Conservation (phyloP, 2,329 filamentous ascomycete genomes). For the Cordyceps javanica region DNA sequence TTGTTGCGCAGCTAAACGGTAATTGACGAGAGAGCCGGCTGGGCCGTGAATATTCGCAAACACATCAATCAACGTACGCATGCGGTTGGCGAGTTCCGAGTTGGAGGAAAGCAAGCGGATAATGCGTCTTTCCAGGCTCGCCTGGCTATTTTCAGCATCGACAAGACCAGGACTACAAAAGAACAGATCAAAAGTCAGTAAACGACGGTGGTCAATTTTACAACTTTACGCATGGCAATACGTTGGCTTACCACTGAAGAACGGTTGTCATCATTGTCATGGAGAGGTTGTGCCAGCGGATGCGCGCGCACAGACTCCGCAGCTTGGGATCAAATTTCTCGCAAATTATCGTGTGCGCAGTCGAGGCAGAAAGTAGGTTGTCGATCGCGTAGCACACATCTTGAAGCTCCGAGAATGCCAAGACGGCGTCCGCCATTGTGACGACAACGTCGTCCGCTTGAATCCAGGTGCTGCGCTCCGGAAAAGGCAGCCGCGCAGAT, state of each 20-base stretch:
- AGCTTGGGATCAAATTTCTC: constrained; percentile 16
- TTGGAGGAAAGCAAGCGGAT: constrained; percentile 30
- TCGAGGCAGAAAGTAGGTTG: constrained; percentile 17
- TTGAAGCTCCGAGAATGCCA: constrained; percentile 29
- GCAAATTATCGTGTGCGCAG: constrained; percentile 16
- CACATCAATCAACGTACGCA: constrained; percentile 23
- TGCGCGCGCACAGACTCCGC: constrained; percentile 26
- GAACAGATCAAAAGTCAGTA: neutral
- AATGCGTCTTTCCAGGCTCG: constrained; percentile 29
- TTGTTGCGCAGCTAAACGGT: constrained; percentile 14
- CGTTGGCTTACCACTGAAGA: constrained; percentile 28
- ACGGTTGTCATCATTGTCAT: constrained; percentile 35
- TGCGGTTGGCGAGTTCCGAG: constrained; percentile 24
- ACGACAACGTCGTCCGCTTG: constrained; percentile 28
- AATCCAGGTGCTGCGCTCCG: constrained; percentile 31
- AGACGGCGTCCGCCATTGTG: constrained; percentile 30
- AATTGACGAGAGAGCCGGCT: constrained; percentile 12
- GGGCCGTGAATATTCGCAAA: constrained; percentile 17
- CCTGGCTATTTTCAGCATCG: constrained; percentile 30
- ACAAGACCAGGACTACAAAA: constrained; percentile 26
- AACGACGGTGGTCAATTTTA: neutral
- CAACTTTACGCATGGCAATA: neutral
- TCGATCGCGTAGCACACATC: constrained; percentile 23
- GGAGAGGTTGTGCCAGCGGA: constrained; percentile 33
- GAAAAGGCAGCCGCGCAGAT: constrained; percentile 27